Conservation (phyloP, 805 yeast genomes). For the Wickerhamiella kurtzmanii region DNA sequence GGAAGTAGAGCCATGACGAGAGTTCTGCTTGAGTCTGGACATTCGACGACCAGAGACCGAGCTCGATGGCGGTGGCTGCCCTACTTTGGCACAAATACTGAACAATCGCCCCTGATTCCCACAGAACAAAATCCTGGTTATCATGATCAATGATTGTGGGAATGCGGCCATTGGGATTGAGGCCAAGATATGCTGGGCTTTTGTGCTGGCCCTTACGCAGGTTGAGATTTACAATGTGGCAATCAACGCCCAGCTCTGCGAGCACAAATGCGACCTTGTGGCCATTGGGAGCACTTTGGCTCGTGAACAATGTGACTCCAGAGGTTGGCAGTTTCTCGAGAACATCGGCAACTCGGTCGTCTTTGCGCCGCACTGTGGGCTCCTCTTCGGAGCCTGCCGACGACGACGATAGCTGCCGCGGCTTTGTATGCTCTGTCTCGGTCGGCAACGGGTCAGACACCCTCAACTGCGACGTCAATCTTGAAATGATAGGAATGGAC, state of each 20-base stretch:
- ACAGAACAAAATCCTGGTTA: constrained; percentile 62
- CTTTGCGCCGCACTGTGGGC: no score
- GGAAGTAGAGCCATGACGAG: constrained; percentile 82
- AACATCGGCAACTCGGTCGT: constrained; percentile 50
- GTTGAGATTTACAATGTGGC: constrained; percentile 72
- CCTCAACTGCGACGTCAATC: not conserved
- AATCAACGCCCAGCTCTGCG: constrained; percentile 66
- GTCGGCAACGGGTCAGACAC: not conserved
- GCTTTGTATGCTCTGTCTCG: not conserved
- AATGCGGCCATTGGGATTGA: constrained; percentile 90
- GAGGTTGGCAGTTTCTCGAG: constrained; percentile 63
- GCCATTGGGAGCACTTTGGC: constrained; percentile 89
- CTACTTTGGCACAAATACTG: constrained; percentile 59
- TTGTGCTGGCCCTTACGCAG: constrained; percentile 81
- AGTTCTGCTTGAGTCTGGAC: constrained; percentile 72
- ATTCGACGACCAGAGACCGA: constrained; percentile 63
- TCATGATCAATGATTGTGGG: constrained; percentile 89
- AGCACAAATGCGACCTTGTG: constrained; percentile 87
- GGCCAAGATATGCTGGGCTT: constrained; percentile 84
- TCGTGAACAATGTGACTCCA: constrained; percentile 74
- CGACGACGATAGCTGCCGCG: not conserved
- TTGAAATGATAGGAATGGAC: not conserved
- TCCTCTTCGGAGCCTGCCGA: not conserved
- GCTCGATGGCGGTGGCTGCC: constrained; percentile 30
- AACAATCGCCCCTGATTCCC: constrained; percentile 94